phyloP scores from a whole-genome alignment of 1,284 basidiomycete genomes.

The Peniophora sp. region DNA sequence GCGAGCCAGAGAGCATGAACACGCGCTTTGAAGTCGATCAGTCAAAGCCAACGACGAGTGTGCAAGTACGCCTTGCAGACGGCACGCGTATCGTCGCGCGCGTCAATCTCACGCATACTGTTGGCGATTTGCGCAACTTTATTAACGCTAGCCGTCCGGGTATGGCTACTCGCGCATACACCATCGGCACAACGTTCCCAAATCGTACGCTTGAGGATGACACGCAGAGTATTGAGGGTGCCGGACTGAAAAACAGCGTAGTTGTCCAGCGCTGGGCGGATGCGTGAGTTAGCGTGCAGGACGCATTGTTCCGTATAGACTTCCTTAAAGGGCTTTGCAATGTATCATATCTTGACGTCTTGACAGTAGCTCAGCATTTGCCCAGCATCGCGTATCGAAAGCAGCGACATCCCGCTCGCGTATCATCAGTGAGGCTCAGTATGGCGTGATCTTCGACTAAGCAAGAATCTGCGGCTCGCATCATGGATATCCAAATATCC shows the following conservation, averaged over 20 bases:
- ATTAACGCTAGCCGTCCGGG: conserved; percentile 86
- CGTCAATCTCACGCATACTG: conserved; percentile 90
- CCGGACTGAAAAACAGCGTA: conserved; percentile 76
- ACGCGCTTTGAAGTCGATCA: conserved; percentile 79
- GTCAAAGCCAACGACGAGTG: conserved; percentile 74
- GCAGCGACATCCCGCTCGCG: too few species aligned
- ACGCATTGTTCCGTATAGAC: too few species aligned
- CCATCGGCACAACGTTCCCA: conserved; percentile 83
- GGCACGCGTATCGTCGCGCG: conserved; percentile 84
- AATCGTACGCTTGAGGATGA: conserved; percentile 68
- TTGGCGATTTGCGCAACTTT: conserved; percentile 79
- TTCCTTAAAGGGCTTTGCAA: too few species aligned
- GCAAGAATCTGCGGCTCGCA: too few species aligned
- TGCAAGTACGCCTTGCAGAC: conserved; percentile 89
- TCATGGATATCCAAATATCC: too few species aligned
- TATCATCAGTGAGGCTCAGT: too few species aligned
- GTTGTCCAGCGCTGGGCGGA: conserved; percentile 74
- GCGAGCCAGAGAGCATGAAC: conserved; percentile 32
- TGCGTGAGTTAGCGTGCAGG: neutral
- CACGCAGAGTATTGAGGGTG: conserved; percentile 62
- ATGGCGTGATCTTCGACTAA: too few species aligned
- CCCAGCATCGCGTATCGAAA: too few species aligned
- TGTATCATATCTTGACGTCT: too few species aligned
- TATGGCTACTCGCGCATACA: conserved; percentile 56
- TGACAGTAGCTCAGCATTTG: too few species aligned